Percentiles rank a stretch among this genome's conserved stretches.
These are phyloP conservation scores for Spathaspora hagerdaliae DNA, from an alignment of 805 yeast genomes.

Conservation along the genomic window DNA sequence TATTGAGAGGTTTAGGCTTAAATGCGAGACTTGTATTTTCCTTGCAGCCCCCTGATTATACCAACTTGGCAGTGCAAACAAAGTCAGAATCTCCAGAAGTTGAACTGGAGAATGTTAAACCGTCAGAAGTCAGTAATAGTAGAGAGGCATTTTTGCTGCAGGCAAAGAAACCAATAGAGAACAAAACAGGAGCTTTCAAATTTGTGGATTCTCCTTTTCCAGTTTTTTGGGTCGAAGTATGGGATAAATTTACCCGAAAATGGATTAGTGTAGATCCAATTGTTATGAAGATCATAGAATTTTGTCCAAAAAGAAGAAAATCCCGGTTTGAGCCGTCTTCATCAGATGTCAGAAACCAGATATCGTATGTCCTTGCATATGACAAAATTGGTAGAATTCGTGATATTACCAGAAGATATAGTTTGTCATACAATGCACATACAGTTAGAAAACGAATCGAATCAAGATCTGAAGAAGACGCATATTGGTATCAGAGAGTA, in stretches of 20 bases:
- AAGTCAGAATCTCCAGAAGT: not conserved
- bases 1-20: slow-evolving; percentile 67
- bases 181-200: not conserved
- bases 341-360: slow-evolving; percentile 50
- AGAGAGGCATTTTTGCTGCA: slow-evolving; percentile 4
- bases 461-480: slow-evolving; percentile 47
- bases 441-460: slow-evolving; percentile 71
- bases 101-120: not conserved
- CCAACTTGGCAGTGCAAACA: slow-evolving; percentile 21
- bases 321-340: slow-evolving; percentile 72
- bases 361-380: slow-evolving; percentile 75
- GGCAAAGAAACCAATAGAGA: slow-evolving; percentile 11
- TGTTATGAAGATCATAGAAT: slow-evolving; percentile 59
- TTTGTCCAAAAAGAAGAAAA: slow-evolving; percentile 47
- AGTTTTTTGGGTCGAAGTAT: slow-evolving; percentile 89
- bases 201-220: slow-evolving; percentile 48
- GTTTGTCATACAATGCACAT: slow-evolving; percentile 66
- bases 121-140: not conserved
- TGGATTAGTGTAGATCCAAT: slow-evolving; percentile 91
- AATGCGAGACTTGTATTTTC: slow-evolving; percentile 76
- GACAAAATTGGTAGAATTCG: slow-evolving; percentile 61
- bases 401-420: slow-evolving; percentile 85
- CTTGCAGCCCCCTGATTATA: slow-evolving; percentile 86
- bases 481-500: slow-evolving; percentile 57
- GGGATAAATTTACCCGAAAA: slow-evolving; percentile 66